Evolutionary conservation across 2,329 filamentous ascomycete species (phyloP).

Genomic region (Paraphoma chrysanthemicola): DNA sequence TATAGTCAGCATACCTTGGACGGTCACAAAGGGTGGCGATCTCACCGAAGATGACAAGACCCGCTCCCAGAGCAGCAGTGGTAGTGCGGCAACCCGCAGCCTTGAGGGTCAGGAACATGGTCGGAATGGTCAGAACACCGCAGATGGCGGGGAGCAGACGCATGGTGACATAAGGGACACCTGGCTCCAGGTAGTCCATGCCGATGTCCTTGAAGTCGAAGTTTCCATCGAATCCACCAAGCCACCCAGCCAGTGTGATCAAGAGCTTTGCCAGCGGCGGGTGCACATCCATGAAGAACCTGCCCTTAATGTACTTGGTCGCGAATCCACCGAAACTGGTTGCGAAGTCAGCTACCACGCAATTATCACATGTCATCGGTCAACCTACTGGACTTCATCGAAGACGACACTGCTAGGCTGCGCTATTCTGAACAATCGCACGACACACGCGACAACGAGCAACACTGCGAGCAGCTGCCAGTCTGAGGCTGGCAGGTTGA

Average conservation of each 20-base stretch:
- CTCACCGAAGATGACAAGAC: slow-evolving; percentile 87
- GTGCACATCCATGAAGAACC: slow-evolving; percentile 99
- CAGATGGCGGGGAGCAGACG: slow-evolving; percentile 88
- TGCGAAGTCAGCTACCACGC: slow-evolving; percentile 26
- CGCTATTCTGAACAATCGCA: slow-evolving; percentile 94
- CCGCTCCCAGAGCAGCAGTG: slow-evolving; percentile 82
- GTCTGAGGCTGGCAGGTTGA: slow-evolving; percentile 82
- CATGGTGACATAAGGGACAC: slow-evolving; percentile 97
- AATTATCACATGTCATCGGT: background rate
- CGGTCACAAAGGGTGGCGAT: background rate
- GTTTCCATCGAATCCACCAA: slow-evolving; percentile 91
- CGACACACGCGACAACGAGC: slow-evolving; percentile 76
- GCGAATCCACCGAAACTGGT: slow-evolving; percentile 94
- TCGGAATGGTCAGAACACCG: slow-evolving; percentile 86
- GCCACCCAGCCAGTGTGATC: slow-evolving; percentile 91
- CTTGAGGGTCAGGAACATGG: slow-evolving; percentile 94
- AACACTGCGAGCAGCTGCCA: slow-evolving; percentile 78
- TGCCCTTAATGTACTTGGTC: slow-evolving; percentile 98
- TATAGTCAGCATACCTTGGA: slow-evolving; percentile 22
- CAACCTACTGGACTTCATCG: slow-evolving; percentile 94
- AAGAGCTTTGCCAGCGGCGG: slow-evolving; percentile 95
- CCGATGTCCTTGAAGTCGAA: slow-evolving; percentile 99
- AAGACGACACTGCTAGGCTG: slow-evolving; percentile 97
- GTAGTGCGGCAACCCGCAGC: slow-evolving; percentile 86
- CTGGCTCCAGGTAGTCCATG: slow-evolving; percentile 95